phyloP scores from a whole-genome alignment of 257 asterid genomes.

The Fraxinus anomala region DNA sequence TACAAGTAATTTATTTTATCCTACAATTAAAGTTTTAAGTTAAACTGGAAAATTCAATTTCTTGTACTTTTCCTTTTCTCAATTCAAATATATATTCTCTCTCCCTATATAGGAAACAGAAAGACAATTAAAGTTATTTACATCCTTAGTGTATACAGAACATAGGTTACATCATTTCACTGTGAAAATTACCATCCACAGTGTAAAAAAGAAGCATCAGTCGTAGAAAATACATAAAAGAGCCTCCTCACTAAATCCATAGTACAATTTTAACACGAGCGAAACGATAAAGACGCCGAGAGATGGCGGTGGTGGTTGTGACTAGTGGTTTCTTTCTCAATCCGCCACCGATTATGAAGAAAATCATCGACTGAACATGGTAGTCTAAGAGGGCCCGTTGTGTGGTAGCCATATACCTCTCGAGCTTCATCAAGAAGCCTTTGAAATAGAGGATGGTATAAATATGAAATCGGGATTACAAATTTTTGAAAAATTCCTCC shows the following conservation, averaged over 20 bases:
- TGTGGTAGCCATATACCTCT: conserved; percentile 39
- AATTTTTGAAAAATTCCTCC: conserved; percentile 19
- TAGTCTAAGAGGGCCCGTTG: conserved; percentile 23
- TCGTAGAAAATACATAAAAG: not conserved
- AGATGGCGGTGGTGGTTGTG: conserved; percentile 15
- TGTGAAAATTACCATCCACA: not conserved
- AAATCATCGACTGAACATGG: conserved; percentile 37
- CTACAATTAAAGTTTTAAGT: no score
- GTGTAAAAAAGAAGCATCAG: not conserved
- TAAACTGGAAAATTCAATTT: no score
- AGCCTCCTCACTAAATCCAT: not conserved
- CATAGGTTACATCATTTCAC: not conserved
- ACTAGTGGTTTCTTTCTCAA: conserved; percentile 23
- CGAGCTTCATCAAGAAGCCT: conserved; percentile 40
- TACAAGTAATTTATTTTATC: no score
- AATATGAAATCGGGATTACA: conserved; percentile 34
- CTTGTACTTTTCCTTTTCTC: no score
- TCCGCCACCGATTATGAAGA: conserved; percentile 32
- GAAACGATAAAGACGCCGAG: conserved; percentile 2
- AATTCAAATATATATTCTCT: no score
- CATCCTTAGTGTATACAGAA: not conserved
- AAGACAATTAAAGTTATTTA: no score
- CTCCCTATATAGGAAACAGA: no score
- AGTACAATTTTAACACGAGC: conserved; percentile 18
- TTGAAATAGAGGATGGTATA: conserved; percentile 33